A percentile compares a stretch with the other conserved stretches of the same genome.
Evolutionary conservation across 2,329 filamentous ascomycete species (phyloP).

Genomic region (Exophiala lecanii-corni): DNA sequence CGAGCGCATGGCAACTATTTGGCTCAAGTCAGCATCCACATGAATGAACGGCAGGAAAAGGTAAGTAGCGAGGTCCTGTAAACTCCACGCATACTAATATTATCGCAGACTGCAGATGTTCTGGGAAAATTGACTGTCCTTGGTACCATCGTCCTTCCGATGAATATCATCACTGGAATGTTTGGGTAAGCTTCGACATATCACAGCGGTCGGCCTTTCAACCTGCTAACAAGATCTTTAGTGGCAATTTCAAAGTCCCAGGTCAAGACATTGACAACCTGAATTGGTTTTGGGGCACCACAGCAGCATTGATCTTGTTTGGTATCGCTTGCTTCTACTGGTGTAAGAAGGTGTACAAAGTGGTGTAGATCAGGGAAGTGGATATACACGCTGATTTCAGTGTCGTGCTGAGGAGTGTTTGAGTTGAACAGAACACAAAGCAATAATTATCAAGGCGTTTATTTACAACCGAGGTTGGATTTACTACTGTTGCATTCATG

Average conservation of each 20-base stretch:
- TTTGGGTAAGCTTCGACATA: slow-evolving; percentile 56
- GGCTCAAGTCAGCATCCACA: slow-evolving; percentile 97
- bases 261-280: slow-evolving; percentile 80
- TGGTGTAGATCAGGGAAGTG: too few species aligned
- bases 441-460: too few species aligned
- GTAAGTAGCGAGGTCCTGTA: slow-evolving; percentile 4
- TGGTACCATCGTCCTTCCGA: slow-evolving; percentile 92
- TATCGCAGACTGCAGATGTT: slow-evolving; percentile 69
- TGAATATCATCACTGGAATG: slow-evolving; percentile 98
- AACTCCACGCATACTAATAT: slow-evolving; percentile 1
- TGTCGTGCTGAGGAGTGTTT: too few species aligned
- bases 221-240: slow-evolving; percentile 52
- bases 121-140: slow-evolving; percentile 91
- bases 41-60: slow-evolving; percentile 96
- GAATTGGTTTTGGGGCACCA: slow-evolving; percentile 69
- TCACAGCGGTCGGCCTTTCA: too few species aligned
- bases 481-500: too few species aligned
- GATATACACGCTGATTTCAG: too few species aligned
- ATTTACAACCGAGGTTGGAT: too few species aligned
- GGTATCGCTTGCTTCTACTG: slow-evolving; percentile 74
- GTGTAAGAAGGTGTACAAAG: slow-evolving; percentile 77
- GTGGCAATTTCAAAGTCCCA: slow-evolving; percentile 78
- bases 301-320: slow-evolving; percentile 71
- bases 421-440: too few species aligned
- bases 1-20: slow-evolving; percentile 94